Percentiles rank a stretch among this genome's conserved stretches.
phyloP scores from a whole-genome alignment of 192 early-diverging fungal species.

The Entomortierella chlamydospora region DNA sequence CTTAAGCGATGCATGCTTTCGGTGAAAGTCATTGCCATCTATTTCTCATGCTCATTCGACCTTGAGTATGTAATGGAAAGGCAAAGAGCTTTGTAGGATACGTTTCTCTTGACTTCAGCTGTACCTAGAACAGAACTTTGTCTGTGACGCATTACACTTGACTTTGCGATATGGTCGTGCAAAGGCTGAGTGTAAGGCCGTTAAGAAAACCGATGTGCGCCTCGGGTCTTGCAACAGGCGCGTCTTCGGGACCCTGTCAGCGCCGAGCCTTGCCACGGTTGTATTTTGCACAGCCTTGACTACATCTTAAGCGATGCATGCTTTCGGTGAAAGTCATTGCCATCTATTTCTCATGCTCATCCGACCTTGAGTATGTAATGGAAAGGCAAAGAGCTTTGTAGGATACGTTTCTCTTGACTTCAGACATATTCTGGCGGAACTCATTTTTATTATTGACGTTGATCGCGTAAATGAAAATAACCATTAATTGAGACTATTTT shows the following conservation, averaged over 20 bases:
- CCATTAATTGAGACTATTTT: not conserved
- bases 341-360: conserved; percentile 12
- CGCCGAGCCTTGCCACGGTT: conserved; percentile 22
- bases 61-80: too few relatives aligned
- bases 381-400: conserved; percentile 23
- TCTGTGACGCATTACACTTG: conserved; percentile 25
- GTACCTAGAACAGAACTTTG: too few relatives aligned
- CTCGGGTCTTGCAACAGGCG: conserved; percentile 26
- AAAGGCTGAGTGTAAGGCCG: conserved; percentile 20
- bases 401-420: conserved; percentile 31
- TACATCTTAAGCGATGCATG: conserved; percentile 11
- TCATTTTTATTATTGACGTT: not conserved
- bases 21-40: too few relatives aligned
- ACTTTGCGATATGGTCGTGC: conserved; percentile 28
- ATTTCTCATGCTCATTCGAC: too few relatives aligned
- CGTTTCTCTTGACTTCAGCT: not conserved
- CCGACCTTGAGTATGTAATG: conserved; percentile 8
- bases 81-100: too few relatives aligned
- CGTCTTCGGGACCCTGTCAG: conserved; percentile 15
- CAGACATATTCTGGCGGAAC: conserved; percentile 6
- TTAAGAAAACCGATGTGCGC: conserved; percentile 21
- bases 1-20: too few relatives aligned
- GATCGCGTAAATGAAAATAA: too few relatives aligned
- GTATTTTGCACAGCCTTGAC: conserved; percentile 22
- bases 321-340: conserved; percentile 14